Base-by-base conservation (phyloP, 2,329 filamentous ascomycete genomes). In the Calonectria pseudoturangicola region DNA sequence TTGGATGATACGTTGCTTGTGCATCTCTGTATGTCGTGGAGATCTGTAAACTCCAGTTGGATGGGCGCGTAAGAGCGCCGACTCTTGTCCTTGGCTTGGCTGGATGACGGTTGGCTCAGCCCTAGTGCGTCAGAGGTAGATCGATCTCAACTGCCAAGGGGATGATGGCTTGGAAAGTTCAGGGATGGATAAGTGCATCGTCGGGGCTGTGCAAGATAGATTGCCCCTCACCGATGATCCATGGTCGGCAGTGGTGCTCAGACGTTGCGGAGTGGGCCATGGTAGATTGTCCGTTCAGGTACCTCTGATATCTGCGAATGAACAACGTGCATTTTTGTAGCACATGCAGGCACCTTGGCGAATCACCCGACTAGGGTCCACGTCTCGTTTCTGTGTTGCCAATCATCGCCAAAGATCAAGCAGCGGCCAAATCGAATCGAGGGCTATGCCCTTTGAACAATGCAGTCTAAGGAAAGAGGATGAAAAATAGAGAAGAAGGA, bases 151-250 rank as follows among this genome's bases (percentile, higher is more conserved):
- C 39, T 25, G 36, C 39, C 21, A 60, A 41, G n/a, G 9, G 25
- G 30, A 58, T 41, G 54, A 36, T 27, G 9, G 54, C 21, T 60
- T 36, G n/a, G 54, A 8, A 27, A 58, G 21, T 16, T 41, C n/a
- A 58, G 39, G 36, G 30, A 28, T 21, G 4, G 33, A 41, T 10
- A 9, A 25, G 21, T 60, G 33, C 36, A 60, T 10, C n/a, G 21
- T 39, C 12, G 54, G 54, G 54, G 54, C 54, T 60, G 36, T 60
- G 54, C 33, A 60, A 58, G 36, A 60, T 60, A 60, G n/a, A 41
- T 27, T 60, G 33, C 54, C 54, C 54, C 54, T 60, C 33, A 41
- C 33, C 39, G 54, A 27, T 39, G 54, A 60, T 41, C 54, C 54
- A 58, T 39, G 54, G 54, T 60, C 13, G n/a, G n/a, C 33, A 39